Conservation (phyloP, 257 asterid species). For the Lycium barbarum region DNA sequence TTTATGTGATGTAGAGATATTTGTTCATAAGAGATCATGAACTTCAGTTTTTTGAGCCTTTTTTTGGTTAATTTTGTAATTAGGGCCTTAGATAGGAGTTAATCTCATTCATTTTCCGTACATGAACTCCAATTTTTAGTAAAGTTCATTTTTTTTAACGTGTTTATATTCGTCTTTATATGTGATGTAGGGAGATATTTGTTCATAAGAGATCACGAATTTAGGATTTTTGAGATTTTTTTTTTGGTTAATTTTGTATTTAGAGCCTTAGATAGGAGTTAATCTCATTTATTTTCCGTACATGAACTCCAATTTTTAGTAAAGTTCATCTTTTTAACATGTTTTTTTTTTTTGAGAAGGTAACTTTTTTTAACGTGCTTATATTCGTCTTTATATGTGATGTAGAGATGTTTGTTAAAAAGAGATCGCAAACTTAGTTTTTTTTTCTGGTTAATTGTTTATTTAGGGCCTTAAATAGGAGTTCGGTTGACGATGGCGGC, state of each 20-base stretch:
- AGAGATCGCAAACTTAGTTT: not conserved
- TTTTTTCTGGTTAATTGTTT: slow-evolving; percentile 17
- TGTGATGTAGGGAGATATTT: not conserved
- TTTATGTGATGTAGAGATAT: not conserved
- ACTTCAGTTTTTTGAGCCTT: not conserved
- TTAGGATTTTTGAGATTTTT: too few relatives aligned
- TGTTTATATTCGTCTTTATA: not conserved
- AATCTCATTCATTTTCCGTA: not conserved
- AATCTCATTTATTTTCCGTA: not conserved
- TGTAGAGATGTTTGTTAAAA: not conserved
- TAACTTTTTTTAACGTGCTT: not conserved
- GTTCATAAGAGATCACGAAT: not conserved
- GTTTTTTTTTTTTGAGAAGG: not conserved
- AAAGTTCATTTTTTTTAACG: not conserved
- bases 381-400: not conserved
- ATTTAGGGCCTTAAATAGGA: slow-evolving; percentile 41
- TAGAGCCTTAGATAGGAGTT: too few relatives aligned
- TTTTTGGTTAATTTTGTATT: not conserved
- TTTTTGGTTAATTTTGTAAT: too few relatives aligned
- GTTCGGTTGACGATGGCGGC: slow-evolving; percentile 58
- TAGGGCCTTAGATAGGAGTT: too few relatives aligned
- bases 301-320: not conserved
- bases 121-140: not conserved
- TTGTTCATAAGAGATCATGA: not conserved
- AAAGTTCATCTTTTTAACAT: not conserved